Conservation (phyloP, 2,329 filamentous ascomycete genomes). For the Sarocladium strictum region DNA sequence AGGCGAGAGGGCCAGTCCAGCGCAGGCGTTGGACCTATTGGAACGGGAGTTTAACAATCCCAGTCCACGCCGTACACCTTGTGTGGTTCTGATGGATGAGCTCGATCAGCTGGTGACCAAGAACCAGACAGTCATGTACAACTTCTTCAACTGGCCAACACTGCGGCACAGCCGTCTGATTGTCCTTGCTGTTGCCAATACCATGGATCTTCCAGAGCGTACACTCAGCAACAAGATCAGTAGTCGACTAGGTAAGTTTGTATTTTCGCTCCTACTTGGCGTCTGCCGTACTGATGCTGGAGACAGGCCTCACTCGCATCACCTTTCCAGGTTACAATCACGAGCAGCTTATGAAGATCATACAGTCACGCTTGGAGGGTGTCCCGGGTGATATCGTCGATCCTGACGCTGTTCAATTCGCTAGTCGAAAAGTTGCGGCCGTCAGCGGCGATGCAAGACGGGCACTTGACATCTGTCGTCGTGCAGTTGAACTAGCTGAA, state of each 20-base stretch:
- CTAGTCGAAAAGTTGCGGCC: slow-evolving; percentile 90
- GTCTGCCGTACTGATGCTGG: slow-evolving; percentile 10
- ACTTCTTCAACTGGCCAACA: slow-evolving; percentile 99
- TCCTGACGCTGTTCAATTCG: slow-evolving; percentile 90
- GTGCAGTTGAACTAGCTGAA: slow-evolving; percentile 93
- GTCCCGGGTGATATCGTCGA: slow-evolving; percentile 88
- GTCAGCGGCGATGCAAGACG: slow-evolving; percentile 91
- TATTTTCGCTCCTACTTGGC: too few species aligned
- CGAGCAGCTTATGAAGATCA: slow-evolving; percentile 95
- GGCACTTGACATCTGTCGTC: slow-evolving; percentile 88
- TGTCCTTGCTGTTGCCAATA: slow-evolving; percentile 95
- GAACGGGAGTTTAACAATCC: slow-evolving; percentile 91
- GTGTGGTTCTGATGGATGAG: slow-evolving; percentile 97
- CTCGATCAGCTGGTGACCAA: slow-evolving; percentile 95
- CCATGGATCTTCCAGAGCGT: slow-evolving; percentile 94
- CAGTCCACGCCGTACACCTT: slow-evolving; percentile 83
- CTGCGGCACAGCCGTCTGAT: slow-evolving; percentile 87
- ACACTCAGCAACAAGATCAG: slow-evolving; percentile 98
- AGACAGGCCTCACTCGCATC: slow-evolving; percentile 72
- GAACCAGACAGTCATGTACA: slow-evolving; percentile 99
- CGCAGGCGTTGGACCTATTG: slow-evolving; percentile 84
- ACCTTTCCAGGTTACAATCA: slow-evolving; percentile 97
- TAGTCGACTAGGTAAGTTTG: slow-evolving; percentile 60
- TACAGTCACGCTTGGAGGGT: slow-evolving; percentile 84
- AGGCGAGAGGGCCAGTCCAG: slow-evolving; percentile 84